These are phyloP conservation scores for Oleoguttula mirabilis DNA, from an alignment of 495 filamentous ascomycete genomes.

Conservation along the genomic window DNA sequence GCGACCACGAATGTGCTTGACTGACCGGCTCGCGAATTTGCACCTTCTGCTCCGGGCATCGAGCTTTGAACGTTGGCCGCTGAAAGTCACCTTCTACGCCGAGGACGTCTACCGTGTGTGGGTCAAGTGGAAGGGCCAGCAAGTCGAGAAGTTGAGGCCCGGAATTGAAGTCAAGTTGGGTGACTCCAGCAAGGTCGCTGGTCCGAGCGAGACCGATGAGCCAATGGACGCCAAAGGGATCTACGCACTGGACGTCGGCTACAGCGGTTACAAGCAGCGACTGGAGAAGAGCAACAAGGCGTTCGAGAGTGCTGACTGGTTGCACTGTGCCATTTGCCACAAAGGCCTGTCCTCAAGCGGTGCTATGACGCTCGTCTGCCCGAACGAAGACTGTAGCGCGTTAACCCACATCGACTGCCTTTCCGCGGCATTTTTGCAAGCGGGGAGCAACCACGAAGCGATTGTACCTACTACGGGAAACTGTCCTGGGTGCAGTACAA, in stretches of 20 bases:
- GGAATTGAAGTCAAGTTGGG: conserved; percentile 7
- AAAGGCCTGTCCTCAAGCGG: conserved; percentile 34
- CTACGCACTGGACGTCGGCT: conserved; percentile 48
- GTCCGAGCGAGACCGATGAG: neutral
- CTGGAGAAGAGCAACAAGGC: conserved; percentile 58
- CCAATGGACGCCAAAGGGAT: conserved; percentile 11
- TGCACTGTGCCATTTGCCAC: conserved; percentile 47
- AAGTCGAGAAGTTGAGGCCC: conserved; percentile 3
- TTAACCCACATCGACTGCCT: conserved; percentile 69
- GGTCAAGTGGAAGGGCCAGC: conserved; percentile 40
- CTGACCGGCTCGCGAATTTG: conserved; percentile 56
- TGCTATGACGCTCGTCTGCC: conserved; percentile 57
- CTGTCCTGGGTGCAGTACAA: conserved; percentile 58
- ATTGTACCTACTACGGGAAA: conserved; percentile 57
- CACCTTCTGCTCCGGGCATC: conserved; percentile 65
- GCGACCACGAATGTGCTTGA: conserved; percentile 46
- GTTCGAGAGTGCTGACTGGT: conserved; percentile 38
- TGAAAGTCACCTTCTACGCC: conserved; percentile 68
- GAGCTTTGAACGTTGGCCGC: conserved; percentile 71
- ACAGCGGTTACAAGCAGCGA: conserved; percentile 50
- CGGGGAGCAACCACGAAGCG: conserved; percentile 30
- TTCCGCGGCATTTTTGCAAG: conserved; percentile 48
- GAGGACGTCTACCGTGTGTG: conserved; percentile 56
- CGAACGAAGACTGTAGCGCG: conserved; percentile 50
- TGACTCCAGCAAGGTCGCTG: neutral